Evolutionary conservation across 2,329 filamentous ascomycete species (phyloP), one percentile per base, ranked within the genome.

Genomic region (Boeremia lycopersici): DNA sequence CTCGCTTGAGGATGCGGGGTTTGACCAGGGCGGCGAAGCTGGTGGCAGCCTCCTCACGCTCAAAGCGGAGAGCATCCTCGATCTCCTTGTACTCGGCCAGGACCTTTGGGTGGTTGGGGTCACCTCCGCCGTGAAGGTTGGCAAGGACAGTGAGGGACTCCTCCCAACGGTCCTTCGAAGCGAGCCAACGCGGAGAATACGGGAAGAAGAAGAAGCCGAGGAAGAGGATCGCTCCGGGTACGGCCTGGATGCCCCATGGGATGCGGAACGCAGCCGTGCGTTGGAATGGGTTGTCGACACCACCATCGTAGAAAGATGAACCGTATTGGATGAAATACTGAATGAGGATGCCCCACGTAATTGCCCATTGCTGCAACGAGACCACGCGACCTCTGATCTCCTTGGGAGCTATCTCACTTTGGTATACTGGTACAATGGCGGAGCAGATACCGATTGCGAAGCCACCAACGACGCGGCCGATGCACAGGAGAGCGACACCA

Each of bases 351-450:
- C 86, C 87, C 82, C 84, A 86, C 88, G 86, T 89, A 38, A 90
- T 89, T 26, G 85, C 86, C 84, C 86, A 88, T 69, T 89, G 87
- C 64, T 90, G 86, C 3, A 88, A 74, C 2, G 82, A 83, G 13
- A 89, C 84, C 2, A 88, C 81, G 10, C 85, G 79, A 7, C 86
- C 86, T 47, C 76, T 71, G 29, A 77, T 78, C 13, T 74, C 67
- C 53, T 76, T 76, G 12, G 74, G 74, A 2, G 76, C 74, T 15
- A 96, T 96, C 73, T 96, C 93, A 39, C 92, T 93, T 73, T 96
- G 92, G 72, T 96, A 96, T 40, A 96, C 89, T 0, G 93, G 93
- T 1, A 96, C 91, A 63, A 96, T 96, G 42, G 92, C 93, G 0
- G 92, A 96, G 41, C 96, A 82, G 71, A 92, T 89, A 74, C 93